phyloP scores from a whole-genome alignment of 2,329 filamentous ascomycete genomes.

The Phialocephala sp. region DNA sequence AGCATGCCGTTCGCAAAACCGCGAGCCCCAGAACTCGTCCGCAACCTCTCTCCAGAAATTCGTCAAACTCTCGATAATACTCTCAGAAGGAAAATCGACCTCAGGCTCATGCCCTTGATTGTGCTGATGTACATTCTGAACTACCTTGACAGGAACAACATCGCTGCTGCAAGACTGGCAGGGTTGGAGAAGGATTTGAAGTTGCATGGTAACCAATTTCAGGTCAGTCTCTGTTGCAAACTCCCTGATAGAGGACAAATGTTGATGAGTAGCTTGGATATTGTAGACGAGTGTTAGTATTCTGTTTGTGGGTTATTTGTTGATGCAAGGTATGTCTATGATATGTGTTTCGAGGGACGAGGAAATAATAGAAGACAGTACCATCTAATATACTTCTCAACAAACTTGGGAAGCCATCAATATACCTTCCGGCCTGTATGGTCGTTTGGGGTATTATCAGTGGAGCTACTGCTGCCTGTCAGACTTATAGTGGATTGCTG shows the following conservation, averaged over 20 bases:
- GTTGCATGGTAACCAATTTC: slow-evolving; percentile 48
- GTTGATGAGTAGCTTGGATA: background rate
- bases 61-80: slow-evolving; percentile 12
- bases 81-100: slow-evolving; percentile 65
- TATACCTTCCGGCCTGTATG: slow-evolving; percentile 57
- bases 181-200: slow-evolving; percentile 53
- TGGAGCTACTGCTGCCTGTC: slow-evolving; percentile 53
- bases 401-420: slow-evolving; percentile 53
- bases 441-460: slow-evolving; percentile 56
- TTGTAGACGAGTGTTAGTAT: slow-evolving; percentile 46
- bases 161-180: slow-evolving; percentile 58
- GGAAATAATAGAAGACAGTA: slow-evolving; percentile 33
- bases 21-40: slow-evolving; percentile 17
- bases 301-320: slow-evolving; percentile 47
- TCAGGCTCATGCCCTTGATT: slow-evolving; percentile 68
- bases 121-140: slow-evolving; percentile 76
- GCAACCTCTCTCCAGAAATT: background rate
- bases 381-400: slow-evolving; percentile 55
- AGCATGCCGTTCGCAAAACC: slow-evolving; percentile 5
- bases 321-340: slow-evolving; percentile 44
- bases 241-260: background rate
- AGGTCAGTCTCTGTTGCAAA: slow-evolving; percentile 39
- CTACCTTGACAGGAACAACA: slow-evolving; percentile 65
- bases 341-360: background rate
- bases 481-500: slow-evolving; percentile 53